phyloP scores from a whole-genome alignment of 148 eudicot genomes.

The Suaeda aralocaspica region DNA sequence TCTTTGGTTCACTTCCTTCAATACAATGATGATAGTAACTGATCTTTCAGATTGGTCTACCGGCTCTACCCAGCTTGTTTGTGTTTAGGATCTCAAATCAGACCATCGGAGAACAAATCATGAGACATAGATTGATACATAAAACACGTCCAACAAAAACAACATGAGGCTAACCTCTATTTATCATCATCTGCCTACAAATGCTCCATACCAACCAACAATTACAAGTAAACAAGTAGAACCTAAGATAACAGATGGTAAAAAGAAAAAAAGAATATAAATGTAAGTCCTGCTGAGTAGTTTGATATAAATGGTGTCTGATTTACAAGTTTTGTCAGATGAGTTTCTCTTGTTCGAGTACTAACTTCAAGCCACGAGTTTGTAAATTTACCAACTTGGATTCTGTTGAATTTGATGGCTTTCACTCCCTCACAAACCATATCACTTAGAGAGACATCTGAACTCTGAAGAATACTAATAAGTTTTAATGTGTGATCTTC shows the following conservation, averaged over 20 bases:
- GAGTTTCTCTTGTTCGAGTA: conserved; percentile 12
- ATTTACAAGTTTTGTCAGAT: conserved; percentile 33
- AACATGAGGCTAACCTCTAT: conserved; percentile 16
- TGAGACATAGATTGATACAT: conserved; percentile 11
- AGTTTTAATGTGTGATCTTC: conserved; percentile 25
- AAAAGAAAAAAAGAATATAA: background rate
- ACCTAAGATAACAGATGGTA: conserved; percentile 11
- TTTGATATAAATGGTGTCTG: conserved; percentile 17
- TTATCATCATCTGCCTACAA: conserved; percentile 25
- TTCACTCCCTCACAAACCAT: conserved; percentile 7
- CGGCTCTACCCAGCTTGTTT: too few relatives aligned
- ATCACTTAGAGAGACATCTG: conserved; percentile 3
- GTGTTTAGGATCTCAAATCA: background rate
- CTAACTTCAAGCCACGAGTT: conserved; percentile 22
- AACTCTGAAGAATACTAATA: conserved; percentile 10
- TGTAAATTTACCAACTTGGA: conserved; percentile 9
- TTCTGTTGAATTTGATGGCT: background rate
- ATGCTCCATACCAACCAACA: conserved; percentile 16
- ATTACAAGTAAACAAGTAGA: conserved; percentile 14
- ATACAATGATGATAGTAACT: too few relatives aligned
- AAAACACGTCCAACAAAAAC: background rate
- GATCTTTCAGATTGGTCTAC: too few relatives aligned
- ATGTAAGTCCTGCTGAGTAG: background rate
- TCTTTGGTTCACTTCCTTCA: too few relatives aligned
- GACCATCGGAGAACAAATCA: conserved; percentile 6